Evolutionary conservation across 2,329 filamentous ascomycete genomes (phyloP).

Genomic region (Allantophomopsis lycopodina): DNA sequence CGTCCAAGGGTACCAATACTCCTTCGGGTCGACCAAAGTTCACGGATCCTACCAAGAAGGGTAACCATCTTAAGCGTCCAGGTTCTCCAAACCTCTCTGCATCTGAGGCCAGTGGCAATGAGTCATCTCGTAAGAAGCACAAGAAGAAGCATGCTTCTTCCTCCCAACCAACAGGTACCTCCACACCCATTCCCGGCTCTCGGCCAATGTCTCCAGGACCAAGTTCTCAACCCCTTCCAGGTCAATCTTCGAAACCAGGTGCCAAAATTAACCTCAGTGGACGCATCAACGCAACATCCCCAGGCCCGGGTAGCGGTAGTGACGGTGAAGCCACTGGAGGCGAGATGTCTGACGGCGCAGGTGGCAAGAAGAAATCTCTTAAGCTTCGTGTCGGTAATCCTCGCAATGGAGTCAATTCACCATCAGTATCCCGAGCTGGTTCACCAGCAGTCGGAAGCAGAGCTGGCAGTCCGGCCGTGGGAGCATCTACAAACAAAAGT

Average conservation of each 20-base stretch:
- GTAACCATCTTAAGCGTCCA: slow-evolving; percentile 56
- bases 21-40: slow-evolving; percentile 43
- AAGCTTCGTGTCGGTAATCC: slow-evolving; percentile 33
- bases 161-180: slow-evolving; percentile 35
- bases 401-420: slow-evolving; percentile 30
- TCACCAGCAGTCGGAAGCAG: slow-evolving; percentile 32
- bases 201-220: slow-evolving; percentile 13
- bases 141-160: slow-evolving; percentile 48
- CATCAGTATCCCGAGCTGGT: slow-evolving; percentile 43
- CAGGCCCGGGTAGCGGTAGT: slow-evolving; percentile 46
- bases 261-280: slow-evolving; percentile 15
- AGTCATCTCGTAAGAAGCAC: slow-evolving; percentile 70
- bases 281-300: slow-evolving; percentile 11
- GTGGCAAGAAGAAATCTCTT: slow-evolving; percentile 40
- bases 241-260: slow-evolving; percentile 16
- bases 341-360: slow-evolving; percentile 46
- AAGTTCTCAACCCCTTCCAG: slow-evolving; percentile 6
- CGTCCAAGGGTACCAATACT: slow-evolving; percentile 58
- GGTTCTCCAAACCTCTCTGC: slow-evolving; percentile 66
- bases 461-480: slow-evolving; percentile 15
- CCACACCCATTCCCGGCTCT: slow-evolving; percentile 35
- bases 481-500: slow-evolving; percentile 1
- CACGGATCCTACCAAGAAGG: slow-evolving; percentile 33
- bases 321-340: slow-evolving; percentile 61
- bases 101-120: slow-evolving; percentile 79